Conservation (phyloP, 2,329 filamentous ascomycete species). For the Tothia fuscella region DNA sequence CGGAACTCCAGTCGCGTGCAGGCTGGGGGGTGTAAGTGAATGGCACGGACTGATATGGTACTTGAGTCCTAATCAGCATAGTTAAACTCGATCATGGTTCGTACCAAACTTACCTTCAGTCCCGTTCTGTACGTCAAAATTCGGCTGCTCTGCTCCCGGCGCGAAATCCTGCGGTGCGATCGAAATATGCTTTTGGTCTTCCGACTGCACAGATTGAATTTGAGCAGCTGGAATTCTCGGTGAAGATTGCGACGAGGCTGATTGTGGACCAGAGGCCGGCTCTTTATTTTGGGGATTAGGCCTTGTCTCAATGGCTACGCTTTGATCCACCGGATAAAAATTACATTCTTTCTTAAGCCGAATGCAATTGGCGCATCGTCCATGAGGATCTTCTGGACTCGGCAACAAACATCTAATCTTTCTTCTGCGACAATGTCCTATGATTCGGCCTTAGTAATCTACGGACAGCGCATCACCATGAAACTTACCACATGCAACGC, state of each 20-base stretch:
- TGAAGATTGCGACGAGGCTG: conserved; percentile 2
- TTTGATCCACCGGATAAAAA: conserved; percentile 80
- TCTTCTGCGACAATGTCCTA: conserved; percentile 81
- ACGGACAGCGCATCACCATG: too few species aligned
- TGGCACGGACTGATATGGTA: too few species aligned
- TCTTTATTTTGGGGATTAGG: conserved; percentile 20
- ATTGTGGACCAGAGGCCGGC: conserved; percentile 13
- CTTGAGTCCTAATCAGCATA: too few species aligned
- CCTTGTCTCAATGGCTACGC: conserved; percentile 36
- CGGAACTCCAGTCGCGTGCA: too few species aligned
- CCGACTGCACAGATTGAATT: neutral
- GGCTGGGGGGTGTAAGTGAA: too few species aligned
- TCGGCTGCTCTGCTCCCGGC: neutral
- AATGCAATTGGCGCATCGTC: conserved; percentile 84
- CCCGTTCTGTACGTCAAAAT: neutral
- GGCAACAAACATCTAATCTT: conserved; percentile 80
- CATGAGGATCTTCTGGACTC: conserved; percentile 57
- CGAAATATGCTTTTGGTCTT: too few species aligned
- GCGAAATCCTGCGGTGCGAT: too few species aligned
- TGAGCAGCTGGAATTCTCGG: conserved; percentile 1
- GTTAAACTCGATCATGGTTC: too few species aligned
- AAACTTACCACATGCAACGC: conserved; percentile 91
- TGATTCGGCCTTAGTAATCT: conserved; percentile 12
- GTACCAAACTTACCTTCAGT: conserved; percentile 1
- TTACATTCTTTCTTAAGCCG: conserved; percentile 88